phyloP scores from a whole-genome alignment of 2,329 filamentous ascomycete genomes.

The Chrysoporthe austroafricana region DNA sequence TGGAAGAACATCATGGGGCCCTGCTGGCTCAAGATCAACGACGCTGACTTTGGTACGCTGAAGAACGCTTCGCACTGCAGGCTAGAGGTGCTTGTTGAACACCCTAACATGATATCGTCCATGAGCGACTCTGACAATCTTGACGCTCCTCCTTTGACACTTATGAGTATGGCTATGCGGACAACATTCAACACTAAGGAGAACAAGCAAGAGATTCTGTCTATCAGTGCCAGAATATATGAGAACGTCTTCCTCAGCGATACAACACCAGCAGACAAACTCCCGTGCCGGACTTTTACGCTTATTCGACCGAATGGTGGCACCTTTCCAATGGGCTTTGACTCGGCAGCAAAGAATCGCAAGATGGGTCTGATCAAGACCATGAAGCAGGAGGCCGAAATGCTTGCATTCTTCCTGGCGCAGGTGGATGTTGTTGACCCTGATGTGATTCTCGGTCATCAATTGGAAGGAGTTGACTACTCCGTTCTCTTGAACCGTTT shows the following conservation, averaged over 20 bases:
- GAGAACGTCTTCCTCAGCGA: slow-evolving; percentile 87
- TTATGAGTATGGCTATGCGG: slow-evolving; percentile 93
- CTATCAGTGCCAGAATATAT: slow-evolving; percentile 90
- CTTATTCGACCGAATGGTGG: slow-evolving; percentile 80
- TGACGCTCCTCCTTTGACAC: slow-evolving; percentile 82
- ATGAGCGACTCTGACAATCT: slow-evolving; percentile 78
- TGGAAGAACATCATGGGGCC: slow-evolving; percentile 99
- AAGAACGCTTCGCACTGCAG: slow-evolving; percentile 98
- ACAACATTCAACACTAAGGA: slow-evolving; percentile 88
- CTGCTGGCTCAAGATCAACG: slow-evolving; percentile 92
- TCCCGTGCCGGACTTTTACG: slow-evolving; percentile 90
- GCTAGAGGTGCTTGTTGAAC: slow-evolving; percentile 80
- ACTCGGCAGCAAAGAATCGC: slow-evolving; percentile 71
- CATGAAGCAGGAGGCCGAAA: slow-evolving; percentile 80
- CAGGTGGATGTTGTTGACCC: slow-evolving; percentile 87
- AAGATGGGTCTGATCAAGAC: slow-evolving; percentile 78
- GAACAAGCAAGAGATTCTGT: slow-evolving; percentile 94
- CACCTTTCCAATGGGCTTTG: slow-evolving; percentile 85
- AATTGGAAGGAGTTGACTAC: slow-evolving; percentile 96
- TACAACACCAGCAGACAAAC: slow-evolving; percentile 83
- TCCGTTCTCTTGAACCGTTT: slow-evolving; percentile 86
- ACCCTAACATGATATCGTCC: slow-evolving; percentile 75
- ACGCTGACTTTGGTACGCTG: slow-evolving; percentile 79
- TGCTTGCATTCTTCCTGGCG: slow-evolving; percentile 87
- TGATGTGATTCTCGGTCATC: slow-evolving; percentile 91